phyloP scores from a whole-genome alignment of 2,329 filamentous ascomycete species.

The Westerdykella sp. region DNA sequence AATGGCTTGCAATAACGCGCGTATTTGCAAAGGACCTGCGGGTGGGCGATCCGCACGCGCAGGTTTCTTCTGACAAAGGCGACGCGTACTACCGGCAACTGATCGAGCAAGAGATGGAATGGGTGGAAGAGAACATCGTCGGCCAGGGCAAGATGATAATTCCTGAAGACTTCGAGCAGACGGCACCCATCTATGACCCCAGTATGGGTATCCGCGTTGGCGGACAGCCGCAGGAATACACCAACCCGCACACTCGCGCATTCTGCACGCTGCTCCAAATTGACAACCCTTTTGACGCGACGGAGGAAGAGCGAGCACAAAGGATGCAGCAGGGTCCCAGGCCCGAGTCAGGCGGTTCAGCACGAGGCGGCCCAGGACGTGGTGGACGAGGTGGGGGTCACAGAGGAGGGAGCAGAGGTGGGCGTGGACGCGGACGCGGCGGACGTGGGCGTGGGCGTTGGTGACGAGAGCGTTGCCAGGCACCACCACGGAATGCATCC shows the following conservation, averaged over 20 bases:
- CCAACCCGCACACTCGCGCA: slow-evolving; percentile 74
- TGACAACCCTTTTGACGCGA: slow-evolving; percentile 67
- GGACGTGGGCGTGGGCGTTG: slow-evolving; percentile 14
- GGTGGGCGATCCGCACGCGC: slow-evolving; percentile 53
- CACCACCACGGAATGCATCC: too few species aligned
- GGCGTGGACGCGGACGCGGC: slow-evolving; percentile 16
- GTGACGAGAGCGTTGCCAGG: not conserved
- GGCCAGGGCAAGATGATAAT: slow-evolving; percentile 56
- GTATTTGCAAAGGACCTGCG: slow-evolving; percentile 59
- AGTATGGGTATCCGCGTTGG: slow-evolving; percentile 52
- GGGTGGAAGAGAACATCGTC: slow-evolving; percentile 75
- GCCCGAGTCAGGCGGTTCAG: slow-evolving; percentile 20
- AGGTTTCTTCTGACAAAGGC: slow-evolving; percentile 56
- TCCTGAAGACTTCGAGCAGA: slow-evolving; percentile 70
- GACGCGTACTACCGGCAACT: slow-evolving; percentile 61
- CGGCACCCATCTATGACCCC: slow-evolving; percentile 64
- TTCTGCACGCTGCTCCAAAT: slow-evolving; percentile 78
- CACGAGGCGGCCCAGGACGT: slow-evolving; percentile 18
- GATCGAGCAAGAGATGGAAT: slow-evolving; percentile 65
- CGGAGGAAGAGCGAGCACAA: slow-evolving; percentile 56
- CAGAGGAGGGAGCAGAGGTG: slow-evolving; percentile 23
- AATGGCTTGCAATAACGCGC: slow-evolving; percentile 92
- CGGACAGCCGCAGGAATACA: slow-evolving; percentile 71
- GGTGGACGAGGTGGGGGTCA: slow-evolving; percentile 15
- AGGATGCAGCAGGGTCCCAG: slow-evolving; percentile 27